These are phyloP conservation scores for Pseudonitzschia multiseries DNA, from an alignment of 108 stramenopile species.

Conservation along the genomic window DNA sequence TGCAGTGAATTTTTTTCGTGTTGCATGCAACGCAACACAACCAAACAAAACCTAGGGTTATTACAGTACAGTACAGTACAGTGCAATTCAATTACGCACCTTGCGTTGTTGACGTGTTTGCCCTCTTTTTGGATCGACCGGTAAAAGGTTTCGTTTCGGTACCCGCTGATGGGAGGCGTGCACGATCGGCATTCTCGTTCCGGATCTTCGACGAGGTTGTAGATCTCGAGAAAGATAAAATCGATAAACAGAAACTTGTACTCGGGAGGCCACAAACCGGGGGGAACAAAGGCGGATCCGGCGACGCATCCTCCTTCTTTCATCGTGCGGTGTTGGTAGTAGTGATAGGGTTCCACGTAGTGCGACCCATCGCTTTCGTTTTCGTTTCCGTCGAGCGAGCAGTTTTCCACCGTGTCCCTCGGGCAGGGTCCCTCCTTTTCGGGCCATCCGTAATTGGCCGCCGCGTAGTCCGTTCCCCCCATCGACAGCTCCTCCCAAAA, in stretches of 20 bases:
- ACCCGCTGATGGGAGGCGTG: slow-evolving; percentile 2
- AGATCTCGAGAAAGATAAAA: slow-evolving; percentile 14
- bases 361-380: neutral
- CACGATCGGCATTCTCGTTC: neutral
- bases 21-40: no score
- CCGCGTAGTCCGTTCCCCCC: slow-evolving; percentile 23
- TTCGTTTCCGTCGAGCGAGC: neutral
- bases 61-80: no score
- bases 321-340: slow-evolving; percentile 16
- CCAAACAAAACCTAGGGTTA: no score
- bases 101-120: slow-evolving; percentile 4
- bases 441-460: slow-evolving; percentile 35
- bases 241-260: slow-evolving; percentile 16
- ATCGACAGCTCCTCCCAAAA: slow-evolving; percentile 29
- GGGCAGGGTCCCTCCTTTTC: slow-evolving; percentile 17
- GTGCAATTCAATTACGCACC: neutral
- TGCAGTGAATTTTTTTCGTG: no score
- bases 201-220: slow-evolving; percentile 12
- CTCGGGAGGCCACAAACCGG: slow-evolving; percentile 2
- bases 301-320: slow-evolving; percentile 15
- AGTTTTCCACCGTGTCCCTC: neutral
- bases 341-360: slow-evolving; percentile 22
- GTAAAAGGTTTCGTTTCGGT: slow-evolving; percentile 10
- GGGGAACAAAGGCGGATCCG: slow-evolving; percentile 28
- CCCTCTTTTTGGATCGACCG: neutral